These are phyloP conservation scores for Delonix regia DNA, from an alignment of 306 rosid species.

Conservation along the genomic window DNA sequence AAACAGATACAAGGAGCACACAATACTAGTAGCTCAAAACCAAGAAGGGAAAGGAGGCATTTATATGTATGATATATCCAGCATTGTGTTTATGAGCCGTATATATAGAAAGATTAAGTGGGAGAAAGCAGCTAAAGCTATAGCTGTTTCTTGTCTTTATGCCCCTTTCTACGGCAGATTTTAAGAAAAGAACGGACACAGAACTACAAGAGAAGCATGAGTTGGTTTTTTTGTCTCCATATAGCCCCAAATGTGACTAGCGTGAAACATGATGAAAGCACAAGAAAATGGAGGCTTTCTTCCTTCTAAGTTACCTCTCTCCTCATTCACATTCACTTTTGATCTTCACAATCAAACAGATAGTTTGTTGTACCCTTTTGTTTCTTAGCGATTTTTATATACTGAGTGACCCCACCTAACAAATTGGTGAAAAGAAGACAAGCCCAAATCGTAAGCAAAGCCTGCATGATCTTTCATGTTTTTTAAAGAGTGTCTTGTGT, in stretches of 20 bases:
- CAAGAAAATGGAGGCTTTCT: neutral
- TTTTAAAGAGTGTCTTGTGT: too few species aligned
- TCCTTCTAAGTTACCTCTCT: too few species aligned
- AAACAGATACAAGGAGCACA: neutral
- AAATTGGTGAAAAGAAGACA: neutral
- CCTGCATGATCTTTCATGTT: too few species aligned
- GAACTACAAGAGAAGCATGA: neutral
- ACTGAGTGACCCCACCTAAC: neutral
- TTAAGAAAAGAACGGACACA: neutral
- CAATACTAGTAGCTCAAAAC: neutral
- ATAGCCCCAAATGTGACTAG: neutral
- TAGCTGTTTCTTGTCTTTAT: neutral
- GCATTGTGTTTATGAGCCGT: neutral
- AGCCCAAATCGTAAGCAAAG: too few species aligned
- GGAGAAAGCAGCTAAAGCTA: neutral
- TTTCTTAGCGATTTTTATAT: neutral
- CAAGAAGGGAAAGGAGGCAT: neutral
- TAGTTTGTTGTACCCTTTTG: neutral
- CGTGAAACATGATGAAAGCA: neutral
- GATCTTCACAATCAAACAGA: neutral
- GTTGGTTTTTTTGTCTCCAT: neutral
- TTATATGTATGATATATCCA: neutral
- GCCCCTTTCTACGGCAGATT: neutral
- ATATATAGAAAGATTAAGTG: neutral
- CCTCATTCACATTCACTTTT: neutral